Evolutionary conservation across 2,329 filamentous ascomycete species (phyloP), one percentile per base, ranked within the genome.

Genomic region (Colletotrichum graminicola): DNA sequence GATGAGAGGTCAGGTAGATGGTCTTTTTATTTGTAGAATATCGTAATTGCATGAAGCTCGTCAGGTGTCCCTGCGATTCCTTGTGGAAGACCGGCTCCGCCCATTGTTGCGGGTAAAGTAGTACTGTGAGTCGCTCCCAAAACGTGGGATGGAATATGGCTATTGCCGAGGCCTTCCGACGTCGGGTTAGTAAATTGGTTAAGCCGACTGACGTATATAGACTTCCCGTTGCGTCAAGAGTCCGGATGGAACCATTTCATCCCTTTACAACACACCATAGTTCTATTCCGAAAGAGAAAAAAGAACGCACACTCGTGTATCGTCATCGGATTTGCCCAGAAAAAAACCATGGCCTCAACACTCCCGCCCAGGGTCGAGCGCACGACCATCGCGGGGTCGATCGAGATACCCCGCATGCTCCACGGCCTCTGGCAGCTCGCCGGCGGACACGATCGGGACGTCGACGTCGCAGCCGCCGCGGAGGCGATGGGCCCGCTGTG

Each of bases 341-440:
- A 29, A 29, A 29, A 2, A 29, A 49, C 0, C 41, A 65, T 65
- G 62, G 12, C 63, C 14, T 21, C 56, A 3, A 51, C 55, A 12
- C 18, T n/a, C 11, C 14, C 14, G 11, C 66, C 34, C 3, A 56
- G 39, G 5, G 51, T 67, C 16, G 64, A 71, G 57, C 63, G 36
- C 26, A 57, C 68, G 41, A 71, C 68, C 7, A 62, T 71, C 68
- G 68, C 68, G 49, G 63, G 64, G 51, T 57, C 57, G 7, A 36
- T 71, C 43, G 64, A 71, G 68, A 71, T 71, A 71, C 64, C 68
- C 68, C 68, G 68, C 68, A 67, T 71, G 21, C 64, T 71, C 43
- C 59, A 67, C 52, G 68, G 68, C 26, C 68, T 71, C 26, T 71
- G 68, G 68, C 68, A 71, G 36, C 64, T 71, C 52, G 57, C 68